These are phyloP conservation scores for Salix viminalis DNA, from an alignment of 345 rosid species.

Conservation along the genomic window DNA sequence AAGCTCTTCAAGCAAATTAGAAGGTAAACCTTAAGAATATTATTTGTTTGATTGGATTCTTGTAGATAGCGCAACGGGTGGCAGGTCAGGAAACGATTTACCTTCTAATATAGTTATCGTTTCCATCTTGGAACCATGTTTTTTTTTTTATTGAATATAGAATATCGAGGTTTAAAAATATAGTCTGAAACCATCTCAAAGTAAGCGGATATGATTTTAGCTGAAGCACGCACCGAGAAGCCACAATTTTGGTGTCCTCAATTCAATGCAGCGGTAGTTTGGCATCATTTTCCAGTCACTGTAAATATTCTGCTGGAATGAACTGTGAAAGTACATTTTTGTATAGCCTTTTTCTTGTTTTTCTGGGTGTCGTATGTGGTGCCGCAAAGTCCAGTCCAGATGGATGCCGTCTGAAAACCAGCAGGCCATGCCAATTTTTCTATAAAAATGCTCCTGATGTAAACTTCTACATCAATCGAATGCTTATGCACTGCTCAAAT, in stretches of 20 bases:
- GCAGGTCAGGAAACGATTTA: slow-evolving; percentile 43
- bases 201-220: slow-evolving; percentile 14
- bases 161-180: not conserved
- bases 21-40: slow-evolving; percentile 61
- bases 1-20: slow-evolving; percentile 70
- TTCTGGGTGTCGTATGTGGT: not conserved
- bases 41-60: slow-evolving; percentile 69
- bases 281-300: not conserved
- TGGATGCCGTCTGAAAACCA: not conserved
- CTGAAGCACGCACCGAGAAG: slow-evolving; percentile 38
- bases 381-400: not conserved
- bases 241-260: not conserved
- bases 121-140: not conserved
- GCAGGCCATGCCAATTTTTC: not conserved
- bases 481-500: not conserved
- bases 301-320: not conserved
- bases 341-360: not conserved
- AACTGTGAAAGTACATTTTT: not conserved
- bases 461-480: too few species aligned
- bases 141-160: too few species aligned
- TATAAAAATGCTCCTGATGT: too few species aligned
- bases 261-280: not conserved
- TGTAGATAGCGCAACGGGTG: slow-evolving; percentile 82
- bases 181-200: too few species aligned
- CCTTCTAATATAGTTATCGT: not conserved